These are phyloP conservation scores for Golovinomyces cichoracearum DNA, from an alignment of 2,329 filamentous ascomycete genomes.

Conservation along the genomic window DNA sequence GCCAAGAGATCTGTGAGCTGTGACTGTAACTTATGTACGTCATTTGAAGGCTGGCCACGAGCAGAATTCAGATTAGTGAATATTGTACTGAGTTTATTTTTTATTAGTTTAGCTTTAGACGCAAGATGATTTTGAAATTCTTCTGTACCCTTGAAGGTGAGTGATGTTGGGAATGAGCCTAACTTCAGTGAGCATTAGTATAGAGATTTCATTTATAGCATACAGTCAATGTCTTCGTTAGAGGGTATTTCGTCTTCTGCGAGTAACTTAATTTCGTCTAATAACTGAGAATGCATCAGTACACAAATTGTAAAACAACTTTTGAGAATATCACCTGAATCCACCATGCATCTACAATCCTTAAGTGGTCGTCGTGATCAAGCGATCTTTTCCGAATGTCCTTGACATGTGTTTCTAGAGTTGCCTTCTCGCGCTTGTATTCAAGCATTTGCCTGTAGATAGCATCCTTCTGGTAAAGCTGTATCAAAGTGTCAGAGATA, in stretches of 20 bases:
- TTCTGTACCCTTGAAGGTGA: conserved; percentile 34
- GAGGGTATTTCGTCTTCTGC: conserved; percentile 24
- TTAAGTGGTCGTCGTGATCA: conserved; percentile 78
- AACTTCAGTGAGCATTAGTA: conserved; percentile 3
- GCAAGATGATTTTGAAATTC: conserved; percentile 65
- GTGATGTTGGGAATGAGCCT: conserved; percentile 32
- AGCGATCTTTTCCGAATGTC: conserved; percentile 53
- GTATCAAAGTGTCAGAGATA: conserved; percentile 15
- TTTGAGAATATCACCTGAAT: conserved; percentile 41
- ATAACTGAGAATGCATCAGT: conserved; percentile 20
- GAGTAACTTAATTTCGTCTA: conserved; percentile 38
- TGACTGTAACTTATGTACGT: conserved; percentile 45
- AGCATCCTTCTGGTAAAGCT: conserved; percentile 87
- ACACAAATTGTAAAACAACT: background rate
- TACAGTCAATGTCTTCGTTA: conserved; percentile 18
- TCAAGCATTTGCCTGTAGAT: conserved; percentile 95
- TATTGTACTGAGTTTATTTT: conserved; percentile 43
- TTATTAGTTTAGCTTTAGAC: conserved; percentile 50
- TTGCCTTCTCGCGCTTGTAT: conserved; percentile 72
- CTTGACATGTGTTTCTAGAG: conserved; percentile 54
- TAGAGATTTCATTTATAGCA: conserved; percentile 2
- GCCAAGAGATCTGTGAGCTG: conserved; percentile 53
- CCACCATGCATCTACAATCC: conserved; percentile 81
- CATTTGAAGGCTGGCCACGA: conserved; percentile 32
- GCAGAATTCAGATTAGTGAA: conserved; percentile 29